Evolutionary conservation across 2,329 filamentous ascomycete genomes (phyloP).

Genomic region (Calonectria pseudoturangicola): DNA sequence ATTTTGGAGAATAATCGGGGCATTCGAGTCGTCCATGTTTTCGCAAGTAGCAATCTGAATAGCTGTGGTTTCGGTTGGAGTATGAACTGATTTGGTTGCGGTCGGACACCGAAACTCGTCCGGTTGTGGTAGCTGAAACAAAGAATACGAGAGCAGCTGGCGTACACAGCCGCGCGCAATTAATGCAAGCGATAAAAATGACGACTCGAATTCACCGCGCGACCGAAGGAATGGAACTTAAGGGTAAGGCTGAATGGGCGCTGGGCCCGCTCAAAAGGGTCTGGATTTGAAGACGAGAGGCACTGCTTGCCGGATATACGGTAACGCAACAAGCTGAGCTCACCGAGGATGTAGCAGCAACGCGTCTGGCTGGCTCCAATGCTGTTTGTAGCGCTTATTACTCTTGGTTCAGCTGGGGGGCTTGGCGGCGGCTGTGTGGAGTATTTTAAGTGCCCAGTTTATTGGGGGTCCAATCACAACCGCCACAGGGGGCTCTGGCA

Average conservation of each 20-base stretch:
- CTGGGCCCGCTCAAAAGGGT: neutral
- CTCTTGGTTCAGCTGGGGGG: neutral
- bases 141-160: neutral
- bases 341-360: neutral
- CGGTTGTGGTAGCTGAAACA: neutral
- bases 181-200: neutral
- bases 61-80: neutral
- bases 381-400: neutral
- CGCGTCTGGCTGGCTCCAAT: neutral
- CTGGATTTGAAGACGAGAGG: neutral
- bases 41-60: neutral
- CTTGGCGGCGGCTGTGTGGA: conserved; percentile 16
- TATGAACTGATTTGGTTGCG: neutral
- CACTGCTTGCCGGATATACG: neutral
- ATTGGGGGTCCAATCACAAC: neutral
- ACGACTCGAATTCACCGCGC: too few species aligned
- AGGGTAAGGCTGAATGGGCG: too few species aligned
- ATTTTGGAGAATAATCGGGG: neutral
- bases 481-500: neutral
- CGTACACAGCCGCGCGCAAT: neutral
- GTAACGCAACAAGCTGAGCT: neutral
- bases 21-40: neutral
- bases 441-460: neutral
- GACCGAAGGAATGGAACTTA: neutral
- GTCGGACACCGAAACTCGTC: neutral